phyloP scores from a whole-genome alignment of 805 yeast species.

The Kodamaea nitidulidarum region DNA sequence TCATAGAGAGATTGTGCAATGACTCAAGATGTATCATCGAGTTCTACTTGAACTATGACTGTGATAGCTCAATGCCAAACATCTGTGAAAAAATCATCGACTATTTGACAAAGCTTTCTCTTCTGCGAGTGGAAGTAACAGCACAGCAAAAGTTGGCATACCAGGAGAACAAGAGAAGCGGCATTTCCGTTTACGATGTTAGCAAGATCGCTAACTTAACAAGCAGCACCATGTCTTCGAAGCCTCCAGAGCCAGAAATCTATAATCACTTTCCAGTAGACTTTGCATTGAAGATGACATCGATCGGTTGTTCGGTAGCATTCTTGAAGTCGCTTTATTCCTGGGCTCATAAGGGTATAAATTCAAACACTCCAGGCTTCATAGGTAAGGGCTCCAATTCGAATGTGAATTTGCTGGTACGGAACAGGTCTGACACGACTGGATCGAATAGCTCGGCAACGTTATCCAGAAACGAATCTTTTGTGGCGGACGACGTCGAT shows the following conservation, averaged over 20 bases:
- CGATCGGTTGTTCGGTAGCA: constrained; percentile 77
- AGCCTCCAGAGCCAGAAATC: constrained; percentile 55
- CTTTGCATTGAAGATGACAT: constrained; percentile 76
- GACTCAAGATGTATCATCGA: constrained; percentile 92
- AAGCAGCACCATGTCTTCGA: constrained; percentile 57
- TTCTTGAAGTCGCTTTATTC: constrained; percentile 74
- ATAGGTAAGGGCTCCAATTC: constrained; percentile 5
- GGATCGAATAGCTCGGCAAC: constrained; percentile 26
- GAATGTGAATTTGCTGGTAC: constrained; percentile 8
- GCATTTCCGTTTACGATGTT: constrained; percentile 70
- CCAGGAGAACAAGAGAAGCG: constrained; percentile 40
- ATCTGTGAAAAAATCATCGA: constrained; percentile 80
- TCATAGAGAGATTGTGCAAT: constrained; percentile 76
- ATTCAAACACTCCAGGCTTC: constrained; percentile 1
- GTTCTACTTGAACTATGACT: constrained; percentile 90
- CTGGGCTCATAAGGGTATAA: constrained; percentile 70
- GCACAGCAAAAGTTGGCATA: constrained; percentile 56
- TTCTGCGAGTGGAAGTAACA: constrained; percentile 68
- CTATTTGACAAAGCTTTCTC: constrained; percentile 66
- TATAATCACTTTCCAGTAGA: constrained; percentile 63
- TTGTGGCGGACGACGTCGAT: constrained; percentile 35
- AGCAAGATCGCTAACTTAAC: constrained; percentile 73
- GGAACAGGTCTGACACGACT: constrained; percentile 27
- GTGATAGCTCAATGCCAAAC: constrained; percentile 78
- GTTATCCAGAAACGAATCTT: constrained; percentile 29